Percentiles rank a stretch among this genome's conserved stretches.
Evolutionary conservation across 192 early-diverging fungal species (phyloP).

Genomic region (Podila verticillata): DNA sequence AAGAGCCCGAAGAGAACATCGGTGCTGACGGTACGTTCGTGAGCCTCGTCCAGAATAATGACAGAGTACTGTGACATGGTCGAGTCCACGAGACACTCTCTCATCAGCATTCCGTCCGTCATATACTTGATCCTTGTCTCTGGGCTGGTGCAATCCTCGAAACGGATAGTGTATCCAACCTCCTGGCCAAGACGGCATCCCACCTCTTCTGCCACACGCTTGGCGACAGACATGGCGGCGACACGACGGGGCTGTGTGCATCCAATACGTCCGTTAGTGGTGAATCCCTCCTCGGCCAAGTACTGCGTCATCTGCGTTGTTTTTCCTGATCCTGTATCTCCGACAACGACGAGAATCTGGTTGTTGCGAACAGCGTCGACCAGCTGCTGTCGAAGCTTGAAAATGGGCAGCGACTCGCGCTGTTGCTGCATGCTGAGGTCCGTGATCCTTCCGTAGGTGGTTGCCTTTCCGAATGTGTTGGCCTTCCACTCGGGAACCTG

Average conservation of each 20-base stretch:
- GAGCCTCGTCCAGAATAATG: conserved; percentile 97
- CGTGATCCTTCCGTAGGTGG: conserved; percentile 93
- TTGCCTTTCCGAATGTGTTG: conserved; percentile 83
- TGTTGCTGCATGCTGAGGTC: conserved; percentile 83
- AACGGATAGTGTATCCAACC: conserved; percentile 98
- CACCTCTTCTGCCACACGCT: conserved; percentile 97
- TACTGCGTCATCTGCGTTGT: conserved; percentile 99
- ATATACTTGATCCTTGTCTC: conserved; percentile 96
- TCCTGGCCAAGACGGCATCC: conserved; percentile 90
- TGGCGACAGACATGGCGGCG: conserved; percentile 98
- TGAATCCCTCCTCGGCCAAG: conserved; percentile 95
- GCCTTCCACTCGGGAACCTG: conserved; percentile 93
- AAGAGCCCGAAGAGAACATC: conserved; percentile 96
- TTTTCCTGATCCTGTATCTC: conserved; percentile 98
- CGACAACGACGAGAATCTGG: conserved; percentile 87
- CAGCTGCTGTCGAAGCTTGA: conserved; percentile 78
- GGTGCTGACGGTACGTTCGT: conserved; percentile 96
- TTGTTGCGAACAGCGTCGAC: conserved; percentile 82
- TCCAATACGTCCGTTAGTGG: conserved; percentile 87
- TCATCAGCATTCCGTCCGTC: conserved; percentile 98
- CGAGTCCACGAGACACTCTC: conserved; percentile 91
- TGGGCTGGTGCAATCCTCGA: conserved; percentile 95
- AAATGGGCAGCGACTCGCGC: conserved; percentile 89
- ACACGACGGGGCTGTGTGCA: conserved; percentile 99
- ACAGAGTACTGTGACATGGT: conserved; percentile 88